Percentiles rank a stretch among this genome's conserved stretches.
phyloP scores from a whole-genome alignment of 1,139 yeast genomes.

The Saccharomyces hybrid region DNA sequence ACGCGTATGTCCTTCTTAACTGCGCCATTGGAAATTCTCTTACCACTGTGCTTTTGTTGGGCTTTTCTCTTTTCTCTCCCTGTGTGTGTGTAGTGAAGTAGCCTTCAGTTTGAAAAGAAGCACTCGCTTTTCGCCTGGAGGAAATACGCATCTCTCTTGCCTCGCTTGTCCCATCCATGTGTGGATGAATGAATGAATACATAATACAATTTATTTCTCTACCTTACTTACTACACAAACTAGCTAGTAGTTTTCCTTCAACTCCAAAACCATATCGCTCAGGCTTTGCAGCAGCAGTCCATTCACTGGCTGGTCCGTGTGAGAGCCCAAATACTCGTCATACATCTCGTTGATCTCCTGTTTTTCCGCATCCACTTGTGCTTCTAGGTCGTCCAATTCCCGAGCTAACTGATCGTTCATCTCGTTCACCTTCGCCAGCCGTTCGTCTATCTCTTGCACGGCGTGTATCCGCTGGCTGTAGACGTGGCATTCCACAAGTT shows the following conservation, averaged over 20 bases:
- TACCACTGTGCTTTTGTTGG: too few species aligned
- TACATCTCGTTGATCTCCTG: constrained; percentile 20
- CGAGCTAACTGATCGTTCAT: constrained; percentile 24
- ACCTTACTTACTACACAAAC: too few species aligned
- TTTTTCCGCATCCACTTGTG: constrained; percentile 19
- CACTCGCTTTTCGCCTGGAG: not conserved
- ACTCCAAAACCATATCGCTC: constrained; percentile 23
- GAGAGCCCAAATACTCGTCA: constrained; percentile 21
- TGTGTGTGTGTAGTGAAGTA: too few species aligned
- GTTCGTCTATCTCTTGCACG: constrained; percentile 23
- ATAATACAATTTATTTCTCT: too few species aligned
- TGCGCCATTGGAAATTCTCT: not conserved
- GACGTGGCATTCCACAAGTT: constrained; percentile 32
- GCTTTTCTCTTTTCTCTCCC: too few species aligned
- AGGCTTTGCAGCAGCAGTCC: constrained; percentile 24
- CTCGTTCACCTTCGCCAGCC: constrained; percentile 24
- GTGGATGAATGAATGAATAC: too few species aligned
- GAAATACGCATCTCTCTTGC: too few species aligned
- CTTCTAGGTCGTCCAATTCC: constrained; percentile 26
- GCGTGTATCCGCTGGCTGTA: constrained; percentile 29
- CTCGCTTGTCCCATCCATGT: not conserved
- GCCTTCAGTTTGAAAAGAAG: not conserved
- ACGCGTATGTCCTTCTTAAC: constrained; percentile 12
- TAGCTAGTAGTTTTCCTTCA: constrained; percentile 11
- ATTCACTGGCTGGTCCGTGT: constrained; percentile 16